These are phyloP conservation scores for Houttuynia cordata DNA, from an alignment of 164 flowering plant species.

Conservation along the genomic window DNA sequence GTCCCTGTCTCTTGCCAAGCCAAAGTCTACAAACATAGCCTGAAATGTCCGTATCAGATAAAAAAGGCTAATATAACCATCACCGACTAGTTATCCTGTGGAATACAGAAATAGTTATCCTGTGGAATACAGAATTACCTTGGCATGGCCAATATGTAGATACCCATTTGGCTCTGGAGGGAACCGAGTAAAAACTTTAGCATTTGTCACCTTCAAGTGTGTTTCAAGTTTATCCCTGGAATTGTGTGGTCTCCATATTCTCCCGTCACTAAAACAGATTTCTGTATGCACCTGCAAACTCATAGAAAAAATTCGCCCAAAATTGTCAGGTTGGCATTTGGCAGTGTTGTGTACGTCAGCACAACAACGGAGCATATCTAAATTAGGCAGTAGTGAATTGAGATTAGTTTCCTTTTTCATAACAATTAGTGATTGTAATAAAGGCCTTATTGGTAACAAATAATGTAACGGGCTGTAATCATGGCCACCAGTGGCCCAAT, in stretches of 20 bases:
- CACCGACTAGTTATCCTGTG: too few relatives aligned
- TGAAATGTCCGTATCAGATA: slow-evolving; percentile 16
- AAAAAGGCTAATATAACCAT: background rate
- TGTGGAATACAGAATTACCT: slow-evolving; percentile 31
- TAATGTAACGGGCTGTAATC: too few relatives aligned
- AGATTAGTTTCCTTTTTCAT: too few relatives aligned
- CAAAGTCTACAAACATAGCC: slow-evolving; percentile 97
- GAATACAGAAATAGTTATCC: background rate
- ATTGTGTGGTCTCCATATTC: slow-evolving; percentile 70
- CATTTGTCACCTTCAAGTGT: slow-evolving; percentile 60
- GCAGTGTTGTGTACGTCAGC: too few relatives aligned
- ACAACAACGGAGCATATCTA: too few relatives aligned
- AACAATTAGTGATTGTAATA: too few relatives aligned
- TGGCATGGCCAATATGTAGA: slow-evolving; percentile 99
- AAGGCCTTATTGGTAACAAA: too few relatives aligned
- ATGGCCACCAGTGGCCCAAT: too few relatives aligned
- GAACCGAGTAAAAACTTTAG: slow-evolving; percentile 74
- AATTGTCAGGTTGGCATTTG: background rate
- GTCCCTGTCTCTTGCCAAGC: slow-evolving; percentile 83
- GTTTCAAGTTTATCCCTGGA: slow-evolving; percentile 62
- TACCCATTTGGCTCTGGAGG: slow-evolving; percentile 99
- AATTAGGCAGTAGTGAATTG: too few relatives aligned
- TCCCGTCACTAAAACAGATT: slow-evolving; percentile 65
- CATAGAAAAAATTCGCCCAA: background rate
- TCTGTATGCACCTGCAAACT: slow-evolving; percentile 82